phyloP scores from a whole-genome alignment of 129 eudicot species.

The Sambucus nigra region DNA sequence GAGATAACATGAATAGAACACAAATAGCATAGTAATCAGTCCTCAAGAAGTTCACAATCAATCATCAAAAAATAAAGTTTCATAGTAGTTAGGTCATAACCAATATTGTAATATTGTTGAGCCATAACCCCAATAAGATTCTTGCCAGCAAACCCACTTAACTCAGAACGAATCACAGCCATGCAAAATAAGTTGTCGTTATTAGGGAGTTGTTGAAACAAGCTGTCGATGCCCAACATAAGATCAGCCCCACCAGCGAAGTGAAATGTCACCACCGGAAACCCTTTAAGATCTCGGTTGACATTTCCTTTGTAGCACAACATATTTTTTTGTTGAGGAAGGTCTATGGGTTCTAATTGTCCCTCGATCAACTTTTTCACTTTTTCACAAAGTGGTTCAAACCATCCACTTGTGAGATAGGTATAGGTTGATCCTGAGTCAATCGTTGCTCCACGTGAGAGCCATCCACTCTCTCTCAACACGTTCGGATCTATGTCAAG shows the following conservation, averaged over 20 bases:
- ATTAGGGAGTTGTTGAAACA: not conserved
- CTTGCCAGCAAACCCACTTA: not conserved
- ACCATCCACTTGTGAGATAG: not conserved
- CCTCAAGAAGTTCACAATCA: constrained; percentile 18
- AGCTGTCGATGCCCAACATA: not conserved
- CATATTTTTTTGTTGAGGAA: not conserved
- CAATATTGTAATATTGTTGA: constrained; percentile 21
- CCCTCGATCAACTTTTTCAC: not conserved
- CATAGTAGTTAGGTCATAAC: constrained; percentile 14
- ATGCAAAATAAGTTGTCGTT: not conserved
- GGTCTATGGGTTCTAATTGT: not conserved
- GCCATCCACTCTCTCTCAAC: not conserved
- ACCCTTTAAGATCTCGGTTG: constrained; percentile 10
- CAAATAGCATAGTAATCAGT: constrained; percentile 1
- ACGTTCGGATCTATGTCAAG: not conserved
- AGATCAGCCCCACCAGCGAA: constrained; percentile 16
- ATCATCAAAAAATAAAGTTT: constrained; percentile 8
- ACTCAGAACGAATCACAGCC: not conserved
- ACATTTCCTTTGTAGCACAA: constrained; percentile 7
- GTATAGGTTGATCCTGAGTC: not conserved
- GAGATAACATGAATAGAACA: no score
- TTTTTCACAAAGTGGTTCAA: not conserved
- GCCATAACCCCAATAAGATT: constrained; percentile 12
- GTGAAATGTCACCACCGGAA: constrained; percentile 13
- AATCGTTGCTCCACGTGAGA: not conserved